phyloP scores from a whole-genome alignment of 2,329 filamentous ascomycete species.

The Annulohypoxylon truncatum region DNA sequence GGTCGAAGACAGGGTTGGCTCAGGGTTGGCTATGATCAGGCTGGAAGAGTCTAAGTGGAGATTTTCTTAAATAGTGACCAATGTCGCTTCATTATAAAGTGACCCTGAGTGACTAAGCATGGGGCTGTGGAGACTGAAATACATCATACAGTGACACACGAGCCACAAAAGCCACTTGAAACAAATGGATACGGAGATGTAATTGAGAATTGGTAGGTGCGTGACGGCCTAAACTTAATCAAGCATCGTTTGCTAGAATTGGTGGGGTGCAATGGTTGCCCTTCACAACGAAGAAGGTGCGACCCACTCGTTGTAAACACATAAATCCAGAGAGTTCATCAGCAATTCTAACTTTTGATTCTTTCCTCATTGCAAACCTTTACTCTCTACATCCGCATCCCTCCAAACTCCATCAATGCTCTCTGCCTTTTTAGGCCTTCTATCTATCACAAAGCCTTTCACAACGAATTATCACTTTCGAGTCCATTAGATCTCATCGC shows the following conservation, averaged over 20 bases:
- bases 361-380: slow-evolving; percentile 41
- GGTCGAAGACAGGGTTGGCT: not conserved
- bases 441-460: slow-evolving; percentile 47
- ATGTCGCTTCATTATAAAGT: not conserved
- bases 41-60: slow-evolving; percentile 7
- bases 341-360: slow-evolving; percentile 39
- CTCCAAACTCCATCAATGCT: slow-evolving; percentile 26
- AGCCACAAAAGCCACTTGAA: slow-evolving; percentile 3
- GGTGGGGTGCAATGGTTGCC: slow-evolving; percentile 39
- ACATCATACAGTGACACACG: slow-evolving; percentile 1
- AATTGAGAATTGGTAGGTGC: slow-evolving; percentile 18
- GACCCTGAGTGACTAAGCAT: not conserved
- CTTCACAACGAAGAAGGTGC: slow-evolving; percentile 40
- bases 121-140: not conserved
- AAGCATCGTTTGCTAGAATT: slow-evolving; percentile 10
- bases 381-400: slow-evolving; percentile 35
- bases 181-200: not conserved
- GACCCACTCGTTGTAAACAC: slow-evolving; percentile 48
- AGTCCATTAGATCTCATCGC: slow-evolving; percentile 64
- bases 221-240: not conserved
- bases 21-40: slow-evolving; percentile 13
- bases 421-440: slow-evolving; percentile 34
- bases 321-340: slow-evolving; percentile 38
- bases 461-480: slow-evolving; percentile 50
- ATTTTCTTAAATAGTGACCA: slow-evolving; percentile 6